phyloP scores from a whole-genome alignment of 805 yeast genomes.

The Jamesozyma rosinii region DNA sequence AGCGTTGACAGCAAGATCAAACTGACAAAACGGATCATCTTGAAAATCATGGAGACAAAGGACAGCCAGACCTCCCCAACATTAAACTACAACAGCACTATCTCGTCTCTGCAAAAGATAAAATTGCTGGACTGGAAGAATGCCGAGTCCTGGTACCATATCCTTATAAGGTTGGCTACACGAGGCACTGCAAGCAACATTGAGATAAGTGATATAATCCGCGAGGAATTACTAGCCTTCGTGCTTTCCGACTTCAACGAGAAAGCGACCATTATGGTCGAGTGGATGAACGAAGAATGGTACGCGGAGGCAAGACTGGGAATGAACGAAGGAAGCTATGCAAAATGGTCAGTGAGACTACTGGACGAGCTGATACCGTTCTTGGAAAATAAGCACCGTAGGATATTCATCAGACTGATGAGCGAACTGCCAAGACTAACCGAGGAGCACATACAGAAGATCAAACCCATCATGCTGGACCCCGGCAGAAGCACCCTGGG shows the following conservation, averaged over 20 bases:
- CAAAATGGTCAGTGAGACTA: constrained; percentile 59
- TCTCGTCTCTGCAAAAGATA: constrained; percentile 16
- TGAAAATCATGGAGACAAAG: constrained; percentile 5
- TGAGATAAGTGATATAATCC: constrained; percentile 49
- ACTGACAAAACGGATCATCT: constrained; percentile 34
- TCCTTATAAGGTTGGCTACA: constrained; percentile 70
- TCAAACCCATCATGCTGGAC: constrained; percentile 71
- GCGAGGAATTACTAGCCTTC: constrained; percentile 63
- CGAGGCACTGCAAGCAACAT: constrained; percentile 52
- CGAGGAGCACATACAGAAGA: constrained; percentile 48
- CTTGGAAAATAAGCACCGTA: constrained; percentile 71
- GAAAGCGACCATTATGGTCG: constrained; percentile 66
- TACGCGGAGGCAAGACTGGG: constrained; percentile 37
- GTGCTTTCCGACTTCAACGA: constrained; percentile 63
- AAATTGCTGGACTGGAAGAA: constrained; percentile 45
- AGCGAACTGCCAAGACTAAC: constrained; percentile 80
- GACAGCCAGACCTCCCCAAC: background rate
- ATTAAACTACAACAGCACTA: background rate
- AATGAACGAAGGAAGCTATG: constrained; percentile 34
- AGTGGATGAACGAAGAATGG: constrained; percentile 97
- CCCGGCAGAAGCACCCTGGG: constrained; percentile 79
- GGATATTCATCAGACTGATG: constrained; percentile 68
- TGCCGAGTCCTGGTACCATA: constrained; percentile 64
- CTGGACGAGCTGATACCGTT: constrained; percentile 77
- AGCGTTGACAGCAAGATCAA: constrained; percentile 46